Percentiles rank a stretch among this genome's conserved stretches.
These are phyloP conservation scores for Trichoderma harzianum DNA, from an alignment of 2,329 filamentous ascomycete species.

Conservation along the genomic window DNA sequence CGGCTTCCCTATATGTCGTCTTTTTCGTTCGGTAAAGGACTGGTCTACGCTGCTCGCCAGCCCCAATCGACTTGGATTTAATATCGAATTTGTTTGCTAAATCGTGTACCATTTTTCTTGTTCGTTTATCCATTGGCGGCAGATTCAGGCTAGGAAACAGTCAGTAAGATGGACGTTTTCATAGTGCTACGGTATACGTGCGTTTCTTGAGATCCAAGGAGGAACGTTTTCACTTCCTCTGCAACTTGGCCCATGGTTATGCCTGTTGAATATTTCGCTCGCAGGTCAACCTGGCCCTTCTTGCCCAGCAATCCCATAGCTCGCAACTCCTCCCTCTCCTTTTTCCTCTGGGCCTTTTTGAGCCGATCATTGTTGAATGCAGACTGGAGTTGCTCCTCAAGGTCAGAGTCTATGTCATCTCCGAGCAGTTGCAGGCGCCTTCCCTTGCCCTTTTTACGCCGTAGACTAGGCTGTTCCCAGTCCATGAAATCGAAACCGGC, in stretches of 20 bases:
- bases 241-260: slow-evolving; percentile 69
- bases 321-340: slow-evolving; percentile 66
- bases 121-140: slow-evolving; percentile 77
- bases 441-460: slow-evolving; percentile 60
- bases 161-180: slow-evolving; percentile 10
- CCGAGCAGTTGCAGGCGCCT: slow-evolving; percentile 50
- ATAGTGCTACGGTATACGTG: slow-evolving; percentile 38
- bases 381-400: slow-evolving; percentile 56
- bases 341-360: slow-evolving; percentile 69
- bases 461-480: slow-evolving; percentile 67
- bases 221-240: slow-evolving; percentile 68
- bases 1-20: slow-evolving; percentile 60
- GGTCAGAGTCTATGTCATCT: slow-evolving; percentile 62
- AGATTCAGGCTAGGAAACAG: slow-evolving; percentile 58
- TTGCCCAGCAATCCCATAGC: slow-evolving; percentile 63
- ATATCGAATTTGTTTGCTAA: slow-evolving; percentile 71
- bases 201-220: slow-evolving; percentile 61
- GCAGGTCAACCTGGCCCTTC: slow-evolving; percentile 56
- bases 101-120: slow-evolving; percentile 76
- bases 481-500: slow-evolving; percentile 84
- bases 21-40: slow-evolving; percentile 70
- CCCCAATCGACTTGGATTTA: slow-evolving; percentile 79
- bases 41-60: slow-evolving; percentile 69
- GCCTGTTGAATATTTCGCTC: slow-evolving; percentile 68
- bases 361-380: slow-evolving; percentile 65